Base-by-base conservation (phyloP, 139 green algal species). In the Astrephomene gubernaculifera region DNA sequence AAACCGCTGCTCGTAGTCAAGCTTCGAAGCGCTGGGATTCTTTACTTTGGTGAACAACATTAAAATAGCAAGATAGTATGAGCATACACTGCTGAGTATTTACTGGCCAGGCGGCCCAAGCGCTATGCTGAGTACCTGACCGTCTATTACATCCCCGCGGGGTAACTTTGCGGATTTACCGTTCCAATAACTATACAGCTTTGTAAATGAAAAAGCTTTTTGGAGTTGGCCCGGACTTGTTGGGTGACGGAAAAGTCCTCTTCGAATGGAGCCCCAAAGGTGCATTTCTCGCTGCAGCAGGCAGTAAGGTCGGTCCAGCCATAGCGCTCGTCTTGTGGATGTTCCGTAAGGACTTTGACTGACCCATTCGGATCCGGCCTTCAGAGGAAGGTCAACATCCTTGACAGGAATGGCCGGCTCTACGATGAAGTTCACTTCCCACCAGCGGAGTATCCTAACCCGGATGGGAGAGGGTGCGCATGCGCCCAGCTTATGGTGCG, bases 371-470 rank as follows among this genome's bases (percentile, higher is more conserved):
- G 49, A 12, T 57, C 17, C 17, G 68, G 38, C n/a, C 8, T 83
- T 83, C 93, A 96, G 93, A 85, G 91, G 43, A 91, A 92, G 64
- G 82, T 94, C n/a, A 85, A 84, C 78, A 89, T 96, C 9, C 89
- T 92, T 69, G 92, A 96, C 86, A 87, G 92, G 52, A 93, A 90
- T 44, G 93, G 93, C 6, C 85, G 83, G 25, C 84, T 93, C 25
- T 86, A 81, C 27, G 89, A 92, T 54, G 90, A 95, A 69, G 88
- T 96, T 25, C 89, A 91, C 36, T 61, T 96, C 33, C 90, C 92
- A 27, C 70, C 85, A 2, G 57, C 86, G 45, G 92, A 95, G 33
- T 70, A 91, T 4, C 63, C 90, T 0, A 76, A 73, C 10, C 71
- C 71, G 12, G 84, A 91, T n/a, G 65, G 3, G 1, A 53, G 71